A percentile compares a stretch with the other conserved stretches of the same genome.
These are phyloP conservation scores for Venturiaceae sp. DNA, from an alignment of 2,329 filamentous ascomycete species.

Conservation along the genomic window DNA sequence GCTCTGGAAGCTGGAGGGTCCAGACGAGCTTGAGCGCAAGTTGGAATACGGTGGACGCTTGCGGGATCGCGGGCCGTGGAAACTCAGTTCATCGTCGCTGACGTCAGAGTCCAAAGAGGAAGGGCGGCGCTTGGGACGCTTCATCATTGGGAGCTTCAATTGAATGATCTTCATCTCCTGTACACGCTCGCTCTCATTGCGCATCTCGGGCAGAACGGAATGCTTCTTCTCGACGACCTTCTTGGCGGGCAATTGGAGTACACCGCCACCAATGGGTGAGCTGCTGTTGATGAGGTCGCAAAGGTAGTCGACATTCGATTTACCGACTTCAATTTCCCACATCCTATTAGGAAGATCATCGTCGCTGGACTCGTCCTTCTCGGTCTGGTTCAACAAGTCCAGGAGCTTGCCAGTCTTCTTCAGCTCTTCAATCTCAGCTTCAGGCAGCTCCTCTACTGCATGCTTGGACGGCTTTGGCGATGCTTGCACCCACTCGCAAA, in stretches of 20 bases:
- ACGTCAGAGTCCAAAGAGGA: not conserved
- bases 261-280: not conserved
- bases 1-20: not conserved
- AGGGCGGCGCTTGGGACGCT: too few species aligned
- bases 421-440: not conserved
- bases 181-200: not conserved
- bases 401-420: not conserved
- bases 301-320: not conserved
- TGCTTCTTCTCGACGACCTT: too few species aligned
- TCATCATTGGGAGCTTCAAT: not conserved
- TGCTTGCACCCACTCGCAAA: constrained; percentile 5
- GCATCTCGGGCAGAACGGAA: too few species aligned
- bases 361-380: too few species aligned
- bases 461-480: not conserved
- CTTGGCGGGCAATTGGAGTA: too few species aligned
- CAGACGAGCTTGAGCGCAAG: not conserved
- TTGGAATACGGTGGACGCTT: not conserved
- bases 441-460: not conserved
- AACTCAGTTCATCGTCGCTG: constrained; percentile 2
- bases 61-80: not conserved
- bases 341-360: too few species aligned
- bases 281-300: not conserved
- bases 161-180: not conserved
- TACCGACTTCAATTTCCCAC: not conserved
- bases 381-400: not conserved